These are phyloP conservation scores for Kalmusia sp. DNA, from an alignment of 2,329 filamentous ascomycete species.

Conservation along the genomic window DNA sequence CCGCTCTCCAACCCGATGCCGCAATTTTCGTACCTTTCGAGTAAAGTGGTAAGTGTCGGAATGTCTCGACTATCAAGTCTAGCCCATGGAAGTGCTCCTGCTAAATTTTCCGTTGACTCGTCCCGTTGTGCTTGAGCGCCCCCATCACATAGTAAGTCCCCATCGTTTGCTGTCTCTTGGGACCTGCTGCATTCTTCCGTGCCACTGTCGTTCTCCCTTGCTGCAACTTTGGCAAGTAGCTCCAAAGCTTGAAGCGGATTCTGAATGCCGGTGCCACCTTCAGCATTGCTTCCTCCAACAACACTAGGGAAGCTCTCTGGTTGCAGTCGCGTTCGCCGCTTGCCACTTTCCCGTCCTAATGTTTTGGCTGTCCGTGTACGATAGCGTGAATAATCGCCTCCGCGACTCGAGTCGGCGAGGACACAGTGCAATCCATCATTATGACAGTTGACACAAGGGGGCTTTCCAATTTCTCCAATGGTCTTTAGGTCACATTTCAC, in stretches of 20 bases:
- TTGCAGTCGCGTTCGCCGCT: neutral
- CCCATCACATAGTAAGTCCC: neutral
- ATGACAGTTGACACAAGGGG: conserved; percentile 12
- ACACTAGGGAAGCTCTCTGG: neutral
- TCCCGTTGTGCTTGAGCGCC: neutral
- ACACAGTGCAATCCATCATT: conserved; percentile 8
- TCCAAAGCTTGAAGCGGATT: conserved; percentile 11
- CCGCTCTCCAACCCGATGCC: neutral
- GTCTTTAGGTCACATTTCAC: conserved; percentile 11
- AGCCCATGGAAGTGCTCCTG: neutral
- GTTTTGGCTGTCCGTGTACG: neutral
- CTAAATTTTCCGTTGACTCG: neutral
- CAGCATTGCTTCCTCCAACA: neutral
- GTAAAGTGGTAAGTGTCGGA: neutral
- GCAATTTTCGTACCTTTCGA: neutral
- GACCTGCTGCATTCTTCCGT: neutral
- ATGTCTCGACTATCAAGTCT: neutral
- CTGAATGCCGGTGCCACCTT: conserved; percentile 1
- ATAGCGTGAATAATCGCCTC: conserved; percentile 11
- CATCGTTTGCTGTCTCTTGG: neutral
- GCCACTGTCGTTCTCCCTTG: neutral
- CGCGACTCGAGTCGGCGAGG: conserved; percentile 9
- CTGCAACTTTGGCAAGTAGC: conserved; percentile 12
- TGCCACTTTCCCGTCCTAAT: neutral
- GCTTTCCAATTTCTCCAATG: conserved; percentile 12